These are phyloP conservation scores for Kodamaea plutei DNA, from an alignment of 1,139 yeast genomes.

Conservation along the genomic window DNA sequence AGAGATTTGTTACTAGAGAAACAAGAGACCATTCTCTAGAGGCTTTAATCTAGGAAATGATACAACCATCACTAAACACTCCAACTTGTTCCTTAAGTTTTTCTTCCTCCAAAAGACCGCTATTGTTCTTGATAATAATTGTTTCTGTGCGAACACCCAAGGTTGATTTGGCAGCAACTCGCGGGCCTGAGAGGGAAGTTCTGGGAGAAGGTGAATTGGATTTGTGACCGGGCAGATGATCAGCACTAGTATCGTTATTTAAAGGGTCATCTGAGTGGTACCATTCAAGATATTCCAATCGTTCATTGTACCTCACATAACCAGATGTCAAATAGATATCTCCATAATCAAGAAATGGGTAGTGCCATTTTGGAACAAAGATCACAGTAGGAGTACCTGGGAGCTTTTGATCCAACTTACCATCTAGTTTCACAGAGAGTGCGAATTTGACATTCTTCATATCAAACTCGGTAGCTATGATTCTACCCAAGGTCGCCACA, in stretches of 20 bases:
- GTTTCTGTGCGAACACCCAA: conserved; percentile 21
- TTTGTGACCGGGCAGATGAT: conserved; percentile 6
- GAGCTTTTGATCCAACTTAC: conserved; percentile 14
- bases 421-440: conserved; percentile 37
- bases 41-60: background rate
- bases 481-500: conserved; percentile 53
- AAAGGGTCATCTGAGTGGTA: conserved; percentile 39
- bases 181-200: too few relatives aligned
- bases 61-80: conserved; percentile 9
- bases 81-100: conserved; percentile 11
- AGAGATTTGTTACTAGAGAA: too few relatives aligned
- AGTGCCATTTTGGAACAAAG: conserved; percentile 71
- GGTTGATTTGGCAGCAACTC: too few relatives aligned
- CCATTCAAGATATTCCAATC: conserved; percentile 65
- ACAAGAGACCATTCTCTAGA: too few relatives aligned
- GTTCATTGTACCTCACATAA: conserved; percentile 44
- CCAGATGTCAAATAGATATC: conserved; percentile 55
- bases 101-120: conserved; percentile 32
- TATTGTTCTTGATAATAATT: conserved; percentile 36
- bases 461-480: conserved; percentile 52
- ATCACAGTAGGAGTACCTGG: conserved; percentile 48
- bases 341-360: conserved; percentile 40
- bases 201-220: too few relatives aligned
- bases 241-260: too few relatives aligned
- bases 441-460: conserved; percentile 42